These are phyloP conservation scores for Leccinum pachyderme DNA, from an alignment of 1,284 basidiomycete species.

Conservation along the genomic window DNA sequence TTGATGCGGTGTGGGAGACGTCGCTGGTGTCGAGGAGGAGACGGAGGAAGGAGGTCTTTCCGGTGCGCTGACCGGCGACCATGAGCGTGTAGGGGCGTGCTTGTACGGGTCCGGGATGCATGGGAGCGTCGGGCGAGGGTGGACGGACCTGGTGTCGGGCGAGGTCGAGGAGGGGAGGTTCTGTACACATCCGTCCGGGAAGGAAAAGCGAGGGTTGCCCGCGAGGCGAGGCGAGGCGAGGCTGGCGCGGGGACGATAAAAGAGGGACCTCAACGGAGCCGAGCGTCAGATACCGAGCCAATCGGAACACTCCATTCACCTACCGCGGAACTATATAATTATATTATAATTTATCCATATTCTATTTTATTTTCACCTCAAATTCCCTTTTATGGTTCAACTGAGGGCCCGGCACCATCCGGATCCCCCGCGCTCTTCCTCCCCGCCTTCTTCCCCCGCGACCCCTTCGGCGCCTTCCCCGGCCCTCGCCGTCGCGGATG, in stretches of 20 bases:
- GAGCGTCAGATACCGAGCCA: conserved; percentile 40
- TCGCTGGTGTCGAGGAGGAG: conserved; percentile 73
- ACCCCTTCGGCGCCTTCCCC: conserved; percentile 61
- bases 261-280: conserved; percentile 39
- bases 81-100: conserved; percentile 60
- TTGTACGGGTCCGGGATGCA: conserved; percentile 16
- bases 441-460: conserved; percentile 29
- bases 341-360: conserved; percentile 28
- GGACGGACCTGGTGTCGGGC: conserved; percentile 20
- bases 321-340: conserved; percentile 33
- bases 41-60: conserved; percentile 79
- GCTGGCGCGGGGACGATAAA: conserved; percentile 39
- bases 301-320: conserved; percentile 28
- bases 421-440: conserved; percentile 24
- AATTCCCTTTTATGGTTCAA: conserved; percentile 27
- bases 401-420: conserved; percentile 30
- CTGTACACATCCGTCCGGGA: conserved; percentile 13
- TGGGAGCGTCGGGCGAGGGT: conserved; percentile 17
- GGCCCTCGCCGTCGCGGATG: conserved; percentile 63
- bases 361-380: conserved; percentile 18
- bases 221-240: conserved; percentile 36
- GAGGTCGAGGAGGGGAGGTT: conserved; percentile 11
- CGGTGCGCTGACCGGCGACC: conserved; percentile 71
- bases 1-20: conserved; percentile 53
- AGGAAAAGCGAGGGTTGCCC: conserved; percentile 36